Conservation (phyloP, 164 flowering plant species). For the Piper betle region DNA sequence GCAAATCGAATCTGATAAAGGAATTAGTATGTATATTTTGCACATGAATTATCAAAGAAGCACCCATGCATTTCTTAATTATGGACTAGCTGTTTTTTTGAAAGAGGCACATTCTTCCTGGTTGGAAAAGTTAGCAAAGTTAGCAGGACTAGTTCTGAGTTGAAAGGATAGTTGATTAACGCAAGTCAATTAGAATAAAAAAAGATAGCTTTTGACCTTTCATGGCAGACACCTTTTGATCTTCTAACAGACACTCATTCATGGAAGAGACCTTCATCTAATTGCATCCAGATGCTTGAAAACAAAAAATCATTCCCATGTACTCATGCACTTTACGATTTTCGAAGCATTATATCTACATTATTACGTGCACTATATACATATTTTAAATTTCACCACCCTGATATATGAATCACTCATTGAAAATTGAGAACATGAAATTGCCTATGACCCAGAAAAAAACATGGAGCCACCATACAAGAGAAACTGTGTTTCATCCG, state of each 20-base stretch:
- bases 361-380: too few species aligned
- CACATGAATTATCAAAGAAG: neutral
- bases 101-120: neutral
- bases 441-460: neutral
- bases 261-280: neutral
- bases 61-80: neutral
- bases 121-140: neutral
- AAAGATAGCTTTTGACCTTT: neutral
- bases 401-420: too few species aligned
- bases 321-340: neutral
- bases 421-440: neutral
- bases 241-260: neutral
- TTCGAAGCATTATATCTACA: neutral
- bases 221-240: neutral
- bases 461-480: neutral
- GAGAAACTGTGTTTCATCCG: neutral
- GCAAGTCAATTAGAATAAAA: too few species aligned
- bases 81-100: neutral
- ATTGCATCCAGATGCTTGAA: neutral
- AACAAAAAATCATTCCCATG: neutral
- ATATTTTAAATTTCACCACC: too few species aligned
- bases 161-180: too few species aligned
- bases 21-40: neutral
- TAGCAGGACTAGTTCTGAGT: too few species aligned
- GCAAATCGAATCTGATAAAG: constrained; percentile 6